These are phyloP conservation scores for Aureobasidium sp. DNA, from an alignment of 2,329 filamentous ascomycete genomes.

Conservation along the genomic window DNA sequence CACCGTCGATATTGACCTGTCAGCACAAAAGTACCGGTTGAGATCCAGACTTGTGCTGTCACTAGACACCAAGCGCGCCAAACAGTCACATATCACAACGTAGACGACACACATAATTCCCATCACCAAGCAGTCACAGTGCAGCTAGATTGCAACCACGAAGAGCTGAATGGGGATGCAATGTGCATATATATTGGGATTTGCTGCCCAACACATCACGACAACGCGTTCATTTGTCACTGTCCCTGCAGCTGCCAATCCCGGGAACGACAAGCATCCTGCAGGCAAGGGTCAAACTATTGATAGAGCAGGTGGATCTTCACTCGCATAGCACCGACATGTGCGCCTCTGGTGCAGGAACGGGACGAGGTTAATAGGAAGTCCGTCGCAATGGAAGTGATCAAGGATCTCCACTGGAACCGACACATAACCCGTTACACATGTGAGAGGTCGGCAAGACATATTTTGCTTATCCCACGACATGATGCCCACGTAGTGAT, in stretches of 20 bases:
- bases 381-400: background rate
- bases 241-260: slow-evolving; percentile 8
- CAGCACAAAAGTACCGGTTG: background rate
- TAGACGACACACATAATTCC: background rate
- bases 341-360: background rate
- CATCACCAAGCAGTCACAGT: background rate
- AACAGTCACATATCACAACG: background rate
- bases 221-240: background rate
- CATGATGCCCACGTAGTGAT: slow-evolving; percentile 8
- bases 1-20: background rate
- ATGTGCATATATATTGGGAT: background rate
- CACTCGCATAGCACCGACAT: background rate
- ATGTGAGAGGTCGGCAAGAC: slow-evolving; percentile 1
- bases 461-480: background rate
- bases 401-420: background rate
- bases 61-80: background rate
- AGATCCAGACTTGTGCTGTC: background rate
- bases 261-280: background rate
- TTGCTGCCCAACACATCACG: background rate
- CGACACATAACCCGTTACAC: background rate
- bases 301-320: background rate
- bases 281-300: background rate
- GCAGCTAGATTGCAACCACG: background rate
- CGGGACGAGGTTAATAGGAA: background rate
- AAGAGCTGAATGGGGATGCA: background rate